These are phyloP conservation scores for Trichoderma koningii DNA, from an alignment of 2,329 filamentous ascomycete genomes.

Conservation along the genomic window DNA sequence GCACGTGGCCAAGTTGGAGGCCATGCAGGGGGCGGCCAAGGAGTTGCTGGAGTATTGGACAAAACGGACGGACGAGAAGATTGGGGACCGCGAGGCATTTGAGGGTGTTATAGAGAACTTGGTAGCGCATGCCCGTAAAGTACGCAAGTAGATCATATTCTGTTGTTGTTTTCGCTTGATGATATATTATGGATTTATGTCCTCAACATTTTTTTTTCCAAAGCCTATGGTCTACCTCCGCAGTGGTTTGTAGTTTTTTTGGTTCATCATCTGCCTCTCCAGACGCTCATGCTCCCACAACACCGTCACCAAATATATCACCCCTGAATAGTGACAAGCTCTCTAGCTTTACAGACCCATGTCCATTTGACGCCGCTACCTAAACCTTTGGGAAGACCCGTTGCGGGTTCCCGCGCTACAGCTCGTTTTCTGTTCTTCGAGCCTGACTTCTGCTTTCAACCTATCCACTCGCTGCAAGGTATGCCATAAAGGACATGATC, in stretches of 20 bases:
- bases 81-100: slow-evolving; percentile 90
- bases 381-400: background rate
- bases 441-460: background rate
- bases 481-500: background rate
- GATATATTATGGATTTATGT: slow-evolving; percentile 3
- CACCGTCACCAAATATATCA: slow-evolving; percentile 32
- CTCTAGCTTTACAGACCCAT: slow-evolving; percentile 4
- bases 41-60: slow-evolving; percentile 87
- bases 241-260: slow-evolving; percentile 24
- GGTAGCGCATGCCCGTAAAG: slow-evolving; percentile 85
- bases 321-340: slow-evolving; percentile 34
- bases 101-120: slow-evolving; percentile 97
- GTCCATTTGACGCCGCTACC: slow-evolving; percentile 15
- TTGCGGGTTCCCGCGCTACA: background rate
- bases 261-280: background rate
- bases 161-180: slow-evolving; percentile 8
- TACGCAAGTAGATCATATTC: slow-evolving; percentile 63
- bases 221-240: slow-evolving; percentile 30
- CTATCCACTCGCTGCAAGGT: background rate
- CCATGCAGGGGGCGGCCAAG: slow-evolving; percentile 69
- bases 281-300: background rate
- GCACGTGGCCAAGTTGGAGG: slow-evolving; percentile 71
- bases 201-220: slow-evolving; percentile 26
- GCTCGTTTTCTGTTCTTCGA: slow-evolving; percentile 2
- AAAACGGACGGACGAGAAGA: slow-evolving; percentile 78